Conservation (phyloP, 768 basidiomycete genomes). For the Phlebiopsis gigantea region DNA sequence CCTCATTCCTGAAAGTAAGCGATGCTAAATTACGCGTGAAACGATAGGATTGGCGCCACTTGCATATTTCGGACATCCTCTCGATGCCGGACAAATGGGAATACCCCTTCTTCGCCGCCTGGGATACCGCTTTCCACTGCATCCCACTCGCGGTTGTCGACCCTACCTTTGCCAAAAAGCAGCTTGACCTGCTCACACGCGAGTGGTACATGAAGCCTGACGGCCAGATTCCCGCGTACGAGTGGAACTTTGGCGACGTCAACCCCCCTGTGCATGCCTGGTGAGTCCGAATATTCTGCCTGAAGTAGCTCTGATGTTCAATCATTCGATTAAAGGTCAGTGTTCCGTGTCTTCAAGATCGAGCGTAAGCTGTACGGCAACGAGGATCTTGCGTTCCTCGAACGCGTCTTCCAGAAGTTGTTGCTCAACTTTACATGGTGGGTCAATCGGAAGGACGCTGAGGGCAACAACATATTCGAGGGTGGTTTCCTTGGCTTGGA, state of each 20-base stretch:
- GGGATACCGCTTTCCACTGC: conserved; percentile 99
- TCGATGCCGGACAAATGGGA: conserved; percentile 99
- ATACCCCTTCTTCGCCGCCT: conserved; percentile 98
- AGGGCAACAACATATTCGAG: conserved; percentile 95
- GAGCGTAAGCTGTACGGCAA: conserved; percentile 91
- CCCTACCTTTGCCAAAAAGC: conserved; percentile 94
- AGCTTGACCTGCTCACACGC: conserved; percentile 89
- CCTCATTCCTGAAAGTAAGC: not conserved
- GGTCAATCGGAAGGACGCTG: conserved; percentile 97
- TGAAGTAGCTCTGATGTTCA: not conserved
- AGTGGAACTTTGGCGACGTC: conserved; percentile 99
- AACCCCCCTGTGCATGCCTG: conserved; percentile 99
- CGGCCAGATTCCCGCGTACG: conserved; percentile 97
- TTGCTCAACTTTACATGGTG: conserved; percentile 99
- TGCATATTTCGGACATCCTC: conserved; percentile 92
- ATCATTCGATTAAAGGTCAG: conserved; percentile 52
- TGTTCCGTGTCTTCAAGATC: conserved; percentile 98
- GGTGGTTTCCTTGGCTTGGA: conserved; percentile 97
- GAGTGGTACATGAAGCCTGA: conserved; percentile 99
- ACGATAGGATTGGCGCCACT: conserved; percentile 85
- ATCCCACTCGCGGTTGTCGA: conserved; percentile 96
- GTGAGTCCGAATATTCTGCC: too few species aligned
- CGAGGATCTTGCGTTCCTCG: conserved; percentile 89
- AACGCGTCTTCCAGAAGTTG: conserved; percentile 97
- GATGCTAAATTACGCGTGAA: too few species aligned